Evolutionary conservation across 2,329 filamentous ascomycete genomes (phyloP), one percentile per base, ranked within the genome.

Genomic region (Sporothrix sp.): DNA sequence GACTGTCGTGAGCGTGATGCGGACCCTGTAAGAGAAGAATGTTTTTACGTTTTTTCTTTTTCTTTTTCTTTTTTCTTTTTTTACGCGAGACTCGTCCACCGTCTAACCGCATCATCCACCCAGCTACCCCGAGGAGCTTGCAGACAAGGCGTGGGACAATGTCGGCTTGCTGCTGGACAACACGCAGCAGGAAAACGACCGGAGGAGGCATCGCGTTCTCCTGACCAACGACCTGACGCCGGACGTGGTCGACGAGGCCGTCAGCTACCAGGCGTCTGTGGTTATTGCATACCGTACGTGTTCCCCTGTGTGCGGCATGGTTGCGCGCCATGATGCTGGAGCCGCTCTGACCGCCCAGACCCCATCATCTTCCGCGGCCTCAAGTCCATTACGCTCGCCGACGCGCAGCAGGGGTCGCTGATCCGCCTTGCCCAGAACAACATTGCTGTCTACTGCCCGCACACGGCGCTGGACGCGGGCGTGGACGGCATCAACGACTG

Each of bases 291-390:
- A 98, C 66, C 93, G 88, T 94, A 69, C 61, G 74, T 56, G n/a
- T 8, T 35, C 36, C 21, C 32, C n/a, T n/a, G n/a, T n/a, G n/a
- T n/a, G n/a, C n/a, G n/a, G n/a, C n/a, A n/a, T n/a, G n/a, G n/a
- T n/a, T n/a, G n/a, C n/a, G n/a, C n/a, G n/a, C n/a, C n/a, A n/a
- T n/a, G n/a, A n/a, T n/a, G n/a, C n/a, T n/a, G n/a, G n/a, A n/a
- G n/a, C n/a, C n/a, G n/a, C n/a, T n/a, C n/a, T n/a, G n/a, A n/a
- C n/a, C 13, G 13, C 6, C 3, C 18, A 94, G 87, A 98, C 68
- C 93, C 93, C 20, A 93, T 97, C 64, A 97, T 98, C 63, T 98
- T 98, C 73, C 82, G 86, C 44, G 86, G 86, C 48, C 75, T 98
- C 58, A 98, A 96, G 69, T 84, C 87, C 57, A 72, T 98, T 63